phyloP scores from a whole-genome alignment of 495 filamentous ascomycete species.

The Penicillium flavigenum region DNA sequence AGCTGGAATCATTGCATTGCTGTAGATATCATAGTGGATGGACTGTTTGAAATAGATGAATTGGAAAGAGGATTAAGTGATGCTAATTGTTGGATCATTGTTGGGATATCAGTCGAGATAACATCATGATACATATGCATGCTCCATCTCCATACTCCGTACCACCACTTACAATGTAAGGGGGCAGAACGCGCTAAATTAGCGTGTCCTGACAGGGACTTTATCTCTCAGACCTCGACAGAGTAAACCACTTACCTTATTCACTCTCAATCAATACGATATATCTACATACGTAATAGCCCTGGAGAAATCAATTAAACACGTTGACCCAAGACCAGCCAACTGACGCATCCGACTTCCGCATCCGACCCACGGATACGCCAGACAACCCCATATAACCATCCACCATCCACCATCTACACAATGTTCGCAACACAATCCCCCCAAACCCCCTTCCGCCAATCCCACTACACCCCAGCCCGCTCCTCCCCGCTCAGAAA shows the following conservation, averaged over 20 bases:
- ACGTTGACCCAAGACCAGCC: not conserved
- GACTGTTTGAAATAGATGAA: not conserved
- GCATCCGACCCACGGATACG: slow-evolving; percentile 26
- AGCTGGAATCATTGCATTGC: not conserved
- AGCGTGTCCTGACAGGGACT: not conserved
- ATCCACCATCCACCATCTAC: slow-evolving; percentile 12
- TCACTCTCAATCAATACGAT: not conserved
- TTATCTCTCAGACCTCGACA: not conserved
- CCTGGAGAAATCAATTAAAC: not conserved
- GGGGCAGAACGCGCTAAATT: not conserved
- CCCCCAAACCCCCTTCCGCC: slow-evolving; percentile 37
- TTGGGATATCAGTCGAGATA: not conserved
- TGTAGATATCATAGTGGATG: not conserved
- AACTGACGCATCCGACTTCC: slow-evolving; percentile 22
- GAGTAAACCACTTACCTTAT: not conserved
- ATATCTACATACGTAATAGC: not conserved
- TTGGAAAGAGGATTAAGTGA: not conserved
- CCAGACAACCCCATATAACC: slow-evolving; percentile 3
- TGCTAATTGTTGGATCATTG: not conserved
- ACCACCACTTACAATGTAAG: not conserved
- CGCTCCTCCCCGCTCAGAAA: slow-evolving; percentile 53
- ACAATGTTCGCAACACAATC: slow-evolving; percentile 40
- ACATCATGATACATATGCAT: not conserved
- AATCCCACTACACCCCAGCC: slow-evolving; percentile 50
- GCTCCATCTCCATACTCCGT: too few species aligned